Conservation (phyloP, 164 flowering plant species). For the Akebia trifoliata region DNA sequence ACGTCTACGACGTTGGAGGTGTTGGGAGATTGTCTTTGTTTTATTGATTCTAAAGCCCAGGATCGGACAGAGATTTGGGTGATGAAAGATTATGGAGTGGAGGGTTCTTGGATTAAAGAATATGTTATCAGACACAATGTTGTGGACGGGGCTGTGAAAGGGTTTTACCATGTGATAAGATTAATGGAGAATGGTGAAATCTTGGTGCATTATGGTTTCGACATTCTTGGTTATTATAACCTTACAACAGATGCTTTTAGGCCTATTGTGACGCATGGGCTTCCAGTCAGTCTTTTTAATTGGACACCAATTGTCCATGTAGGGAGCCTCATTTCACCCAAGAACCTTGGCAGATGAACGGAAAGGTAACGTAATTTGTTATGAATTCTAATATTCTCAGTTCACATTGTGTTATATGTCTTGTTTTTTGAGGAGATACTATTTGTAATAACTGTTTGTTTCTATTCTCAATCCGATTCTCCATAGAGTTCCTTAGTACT, state of each 20-base stretch:
- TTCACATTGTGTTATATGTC: too few relatives aligned
- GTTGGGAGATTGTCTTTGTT: slow-evolving; percentile 4
- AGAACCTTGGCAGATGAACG: too few relatives aligned
- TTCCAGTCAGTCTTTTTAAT: background rate
- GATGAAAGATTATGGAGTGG: slow-evolving; percentile 8
- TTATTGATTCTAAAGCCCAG: background rate
- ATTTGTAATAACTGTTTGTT: too few relatives aligned
- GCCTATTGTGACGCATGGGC: background rate
- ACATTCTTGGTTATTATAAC: background rate
- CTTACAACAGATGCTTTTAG: background rate
- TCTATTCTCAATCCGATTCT: too few relatives aligned
- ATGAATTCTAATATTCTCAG: too few relatives aligned
- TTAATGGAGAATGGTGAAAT: background rate
- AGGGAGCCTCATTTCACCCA: background rate
- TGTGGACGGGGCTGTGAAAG: background rate
- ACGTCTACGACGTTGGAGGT: background rate
- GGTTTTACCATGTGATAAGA: background rate
- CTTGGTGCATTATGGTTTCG: background rate
- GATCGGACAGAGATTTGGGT: background rate
- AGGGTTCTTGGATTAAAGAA: slow-evolving; percentile 3
- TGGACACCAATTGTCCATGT: background rate
- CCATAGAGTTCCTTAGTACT: too few relatives aligned
- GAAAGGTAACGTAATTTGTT: too few relatives aligned
- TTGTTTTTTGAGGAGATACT: too few relatives aligned
- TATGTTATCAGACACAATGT: background rate